Conservation (phyloP, 192 early-diverging fungal species). For the Coemansia sp. region DNA sequence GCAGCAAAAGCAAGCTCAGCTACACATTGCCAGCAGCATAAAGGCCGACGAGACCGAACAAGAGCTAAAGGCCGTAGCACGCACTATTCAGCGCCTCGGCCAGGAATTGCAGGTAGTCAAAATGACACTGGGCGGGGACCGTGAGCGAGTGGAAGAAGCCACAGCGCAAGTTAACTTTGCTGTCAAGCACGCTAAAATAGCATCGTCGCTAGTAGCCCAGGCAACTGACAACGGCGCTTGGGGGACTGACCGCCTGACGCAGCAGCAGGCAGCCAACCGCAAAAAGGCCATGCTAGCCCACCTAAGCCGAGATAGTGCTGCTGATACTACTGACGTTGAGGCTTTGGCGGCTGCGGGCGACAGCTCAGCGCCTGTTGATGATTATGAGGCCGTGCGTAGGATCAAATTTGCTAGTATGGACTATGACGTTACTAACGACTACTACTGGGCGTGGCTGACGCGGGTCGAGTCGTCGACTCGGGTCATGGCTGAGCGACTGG, state of each 20-base stretch:
- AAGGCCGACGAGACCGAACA: constrained; percentile 37
- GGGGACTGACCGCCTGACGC: constrained; percentile 41
- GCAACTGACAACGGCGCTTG: constrained; percentile 45
- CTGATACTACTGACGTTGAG: not conserved
- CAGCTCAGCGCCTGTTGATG: constrained; percentile 4
- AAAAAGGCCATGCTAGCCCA: constrained; percentile 35
- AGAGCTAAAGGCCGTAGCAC: constrained; percentile 14
- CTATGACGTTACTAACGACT: constrained; percentile 41
- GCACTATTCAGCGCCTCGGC: constrained; percentile 22
- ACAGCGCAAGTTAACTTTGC: constrained; percentile 32
- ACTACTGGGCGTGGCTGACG: constrained; percentile 51
- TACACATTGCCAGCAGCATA: constrained; percentile 49
- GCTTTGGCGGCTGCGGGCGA: not conserved
- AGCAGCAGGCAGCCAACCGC: constrained; percentile 40
- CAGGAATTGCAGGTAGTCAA: constrained; percentile 40
- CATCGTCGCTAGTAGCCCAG: constrained; percentile 39
- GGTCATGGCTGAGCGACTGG: constrained; percentile 43
- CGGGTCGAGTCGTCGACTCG: constrained; percentile 31
- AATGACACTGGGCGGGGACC: constrained; percentile 42
- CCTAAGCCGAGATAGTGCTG: not conserved
- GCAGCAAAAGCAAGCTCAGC: constrained; percentile 47
- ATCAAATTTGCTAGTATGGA: constrained; percentile 48
- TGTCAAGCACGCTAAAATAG: constrained; percentile 49
- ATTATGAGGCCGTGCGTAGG: constrained; percentile 40
- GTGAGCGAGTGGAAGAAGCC: constrained; percentile 37